phyloP scores from a whole-genome alignment of 1,284 basidiomycete genomes.

The Ceratobasidium sp. region DNA sequence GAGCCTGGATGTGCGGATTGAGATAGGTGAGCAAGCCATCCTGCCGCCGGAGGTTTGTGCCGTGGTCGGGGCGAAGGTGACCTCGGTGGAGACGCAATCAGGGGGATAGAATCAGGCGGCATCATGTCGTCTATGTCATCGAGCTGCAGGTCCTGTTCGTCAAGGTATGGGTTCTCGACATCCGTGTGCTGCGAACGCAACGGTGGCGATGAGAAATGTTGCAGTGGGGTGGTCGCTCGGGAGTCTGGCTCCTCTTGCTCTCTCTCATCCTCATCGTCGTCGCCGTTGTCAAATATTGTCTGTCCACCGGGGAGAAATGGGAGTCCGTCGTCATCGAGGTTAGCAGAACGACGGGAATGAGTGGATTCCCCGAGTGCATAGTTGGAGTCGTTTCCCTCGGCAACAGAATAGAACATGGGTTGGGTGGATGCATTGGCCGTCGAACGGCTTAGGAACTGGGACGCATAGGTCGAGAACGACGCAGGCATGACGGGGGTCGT shows the following conservation, averaged over 20 bases:
- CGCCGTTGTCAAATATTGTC: constrained; percentile 57
- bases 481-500: constrained; percentile 28
- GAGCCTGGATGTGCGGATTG: constrained; percentile 58
- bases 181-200: constrained; percentile 36
- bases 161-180: constrained; percentile 48
- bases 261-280: constrained; percentile 67
- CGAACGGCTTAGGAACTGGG: constrained; percentile 49
- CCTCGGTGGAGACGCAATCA: constrained; percentile 62
- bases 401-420: constrained; percentile 50
- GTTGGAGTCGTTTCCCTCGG: constrained; percentile 47
- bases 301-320: constrained; percentile 46
- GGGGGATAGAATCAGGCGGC: constrained; percentile 71
- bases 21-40: constrained; percentile 81
- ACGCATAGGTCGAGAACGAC: constrained; percentile 50
- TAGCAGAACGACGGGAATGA: constrained; percentile 36
- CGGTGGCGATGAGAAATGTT: constrained; percentile 46
- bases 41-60: constrained; percentile 61
- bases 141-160: constrained; percentile 46
- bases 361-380: constrained; percentile 41
- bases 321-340: constrained; percentile 49
- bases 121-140: constrained; percentile 73
- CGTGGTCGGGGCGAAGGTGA: constrained; percentile 53
- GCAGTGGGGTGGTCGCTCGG: constrained; percentile 25
- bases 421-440: constrained; percentile 37
- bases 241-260: constrained; percentile 60